phyloP scores from a whole-genome alignment of 2,329 filamentous ascomycete species.

The Fusarium staphyleae region DNA sequence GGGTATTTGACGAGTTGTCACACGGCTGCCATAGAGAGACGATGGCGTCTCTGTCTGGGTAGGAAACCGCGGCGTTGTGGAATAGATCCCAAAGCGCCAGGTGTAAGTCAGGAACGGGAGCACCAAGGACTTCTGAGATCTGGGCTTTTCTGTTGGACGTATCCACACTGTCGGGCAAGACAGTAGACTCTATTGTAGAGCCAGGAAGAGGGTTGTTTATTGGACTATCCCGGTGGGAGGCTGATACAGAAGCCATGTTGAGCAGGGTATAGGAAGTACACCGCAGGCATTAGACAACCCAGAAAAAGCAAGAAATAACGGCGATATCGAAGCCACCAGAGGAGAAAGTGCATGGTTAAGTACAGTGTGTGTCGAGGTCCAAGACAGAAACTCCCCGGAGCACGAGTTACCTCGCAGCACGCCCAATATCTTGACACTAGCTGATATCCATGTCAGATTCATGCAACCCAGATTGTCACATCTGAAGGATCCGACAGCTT shows the following conservation, averaged over 20 bases:
- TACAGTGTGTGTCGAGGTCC: slow-evolving; percentile 14
- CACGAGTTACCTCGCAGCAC: slow-evolving; percentile 12
- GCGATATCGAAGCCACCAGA: slow-evolving; percentile 1
- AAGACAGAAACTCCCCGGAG: slow-evolving; percentile 14
- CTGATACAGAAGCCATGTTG: slow-evolving; percentile 30
- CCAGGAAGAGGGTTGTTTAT: background rate
- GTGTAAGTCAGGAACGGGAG: slow-evolving; percentile 39
- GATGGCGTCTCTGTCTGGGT: slow-evolving; percentile 46
- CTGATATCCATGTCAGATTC: slow-evolving; percentile 27
- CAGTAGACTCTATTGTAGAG: slow-evolving; percentile 18
- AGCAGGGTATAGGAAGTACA: slow-evolving; percentile 28
- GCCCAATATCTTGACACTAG: slow-evolving; percentile 28
- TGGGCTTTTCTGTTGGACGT: background rate
- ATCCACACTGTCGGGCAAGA: slow-evolving; percentile 14
- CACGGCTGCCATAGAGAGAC: slow-evolving; percentile 47
- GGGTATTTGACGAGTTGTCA: slow-evolving; percentile 7
- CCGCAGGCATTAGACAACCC: no score
- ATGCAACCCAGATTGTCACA: slow-evolving; percentile 39
- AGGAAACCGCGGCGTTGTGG: slow-evolving; percentile 34
- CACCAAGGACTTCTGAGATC: slow-evolving; percentile 43
- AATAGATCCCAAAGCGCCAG: slow-evolving; percentile 47
- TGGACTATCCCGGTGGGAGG: slow-evolving; percentile 9
- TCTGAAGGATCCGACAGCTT: slow-evolving; percentile 39
- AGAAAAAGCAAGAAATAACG: background rate
- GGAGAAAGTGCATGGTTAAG: slow-evolving; percentile 31